Base-by-base conservation (phyloP, 2,329 filamentous ascomycete species). In the Sporothrix pallida region DNA sequence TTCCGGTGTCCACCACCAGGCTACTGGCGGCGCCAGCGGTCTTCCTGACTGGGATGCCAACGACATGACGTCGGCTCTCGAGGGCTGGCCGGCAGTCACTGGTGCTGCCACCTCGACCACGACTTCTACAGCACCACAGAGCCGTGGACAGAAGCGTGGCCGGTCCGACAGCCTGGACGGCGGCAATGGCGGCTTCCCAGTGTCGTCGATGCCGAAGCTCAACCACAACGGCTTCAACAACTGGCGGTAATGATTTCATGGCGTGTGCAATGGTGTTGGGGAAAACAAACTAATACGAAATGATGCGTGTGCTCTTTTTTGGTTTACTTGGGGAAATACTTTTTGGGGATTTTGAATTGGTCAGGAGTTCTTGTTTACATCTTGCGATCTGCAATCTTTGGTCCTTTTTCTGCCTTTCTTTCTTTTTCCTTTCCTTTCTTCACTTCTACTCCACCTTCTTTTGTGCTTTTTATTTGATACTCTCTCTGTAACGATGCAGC, bases 121-220 rank as follows among this genome's bases (percentile, higher is more conserved):
- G 15, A 20, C 71, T 10, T 44, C 75, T 20, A 56, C 72, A n/a
- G 42, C 71, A 62, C 62, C 68, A 52, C 58, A 70, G 63, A 17
- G n/a, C 15, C 76, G 74, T 17, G 77, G 79, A 12, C 80, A 78
- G 75, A 82, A 81, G 78, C 78, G 81, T 15, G 77, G 78, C 54
- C 80, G 81, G 63, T 77, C 78, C 7, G 80, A 82, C 69, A 81
- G 80, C 75, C 73, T 78, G 1, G 81, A 79, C 13, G 78, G 50
- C 65, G n/a, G 75, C 70, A 9, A 42, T 12, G 42, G 73, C 31
- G 75, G 75, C 15, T 78, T 78, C 69, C 77, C 76, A 6, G 75
- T 75, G 63, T 42, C 70, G 17, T 46, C 74, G 52, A 78, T 76
- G 74, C 76, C 72, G 48, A 75, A 75, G 76, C 75, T 67, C 52